Evolutionary conservation across 768 basidiomycete genomes (phyloP), one percentile per base, ranked within the genome.

Genomic region (Leucogyrophana mollusca): DNA sequence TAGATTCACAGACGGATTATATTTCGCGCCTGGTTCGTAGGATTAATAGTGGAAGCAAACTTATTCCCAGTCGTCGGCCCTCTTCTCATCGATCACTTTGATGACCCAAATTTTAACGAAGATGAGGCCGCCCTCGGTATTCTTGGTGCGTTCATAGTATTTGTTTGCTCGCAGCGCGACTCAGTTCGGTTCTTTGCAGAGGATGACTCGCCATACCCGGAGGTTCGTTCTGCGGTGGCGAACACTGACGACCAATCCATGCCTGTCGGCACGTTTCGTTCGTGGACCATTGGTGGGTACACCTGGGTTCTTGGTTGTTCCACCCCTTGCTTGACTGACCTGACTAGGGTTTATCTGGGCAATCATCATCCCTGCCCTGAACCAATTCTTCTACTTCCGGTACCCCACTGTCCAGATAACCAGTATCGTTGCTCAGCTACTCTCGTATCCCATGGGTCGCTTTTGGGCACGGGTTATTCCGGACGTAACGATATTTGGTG

Each of bases 311-410:
- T n/a, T 37, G 35, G 7, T 7, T 16, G n/a, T 30, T 30, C 27
- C 27, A 13, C n/a, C n/a, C n/a, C n/a, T n/a, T n/a, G n/a, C n/a
- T 30, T 6, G n/a, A 16, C 16, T 37, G 20, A 80, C 78, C 77
- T 59, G 6, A 13, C n/a, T n/a, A 49, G 79, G 80, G 41, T 53
- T 78, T 5, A 45, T 67, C 8, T 80, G 76, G 74, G 72, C 78
- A 1, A 69, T 80, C 48, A 41, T 87, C 34, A 69, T 85, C 34
- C 79, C 83, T 1, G 81, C 82, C 34, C 71, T 85, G 68, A 85
- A 85, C 59, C 83, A 84, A 56, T 84, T 83, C 65, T 85, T 84
- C 68, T 81, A 75, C 61, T 76, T 83, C 54, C 75, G 82, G 23
- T 84, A 76, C 58, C 82, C 82, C 7, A 57, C 61, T 34, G 58